Percentiles rank a stretch among this genome's conserved stretches.
These are phyloP conservation scores for Rubroboletus satanas DNA, from an alignment of 768 basidiomycete genomes.

Conservation along the genomic window DNA sequence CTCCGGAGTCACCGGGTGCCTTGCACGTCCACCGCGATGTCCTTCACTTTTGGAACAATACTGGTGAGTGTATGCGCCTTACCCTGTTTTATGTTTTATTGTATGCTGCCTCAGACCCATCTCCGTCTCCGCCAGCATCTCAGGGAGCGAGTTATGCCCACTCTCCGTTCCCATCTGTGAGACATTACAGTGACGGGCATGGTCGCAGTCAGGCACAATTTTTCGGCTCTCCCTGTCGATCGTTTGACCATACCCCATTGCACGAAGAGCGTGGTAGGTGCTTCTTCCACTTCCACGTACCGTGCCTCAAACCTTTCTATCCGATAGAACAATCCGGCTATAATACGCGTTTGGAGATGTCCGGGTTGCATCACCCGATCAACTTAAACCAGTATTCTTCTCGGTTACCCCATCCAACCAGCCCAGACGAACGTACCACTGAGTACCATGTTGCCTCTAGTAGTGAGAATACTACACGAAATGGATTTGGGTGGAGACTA, in stretches of 20 bases:
- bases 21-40: constrained; percentile 2
- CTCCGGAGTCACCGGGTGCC: constrained; percentile 3
- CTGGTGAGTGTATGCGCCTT: constrained; percentile 28
- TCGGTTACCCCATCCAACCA: neutral
- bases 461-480: constrained; percentile 27
- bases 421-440: neutral
- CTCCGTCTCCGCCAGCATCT: constrained; percentile 35
- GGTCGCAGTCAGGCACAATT: neutral
- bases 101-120: constrained; percentile 33
- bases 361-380: neutral
- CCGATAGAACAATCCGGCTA: constrained; percentile 4
- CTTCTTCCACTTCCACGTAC: neutral
- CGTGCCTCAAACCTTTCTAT: neutral
- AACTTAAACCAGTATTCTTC: neutral
- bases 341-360: neutral
- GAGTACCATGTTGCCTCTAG: neutral
- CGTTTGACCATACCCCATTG: neutral
- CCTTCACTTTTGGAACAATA: constrained; percentile 6
- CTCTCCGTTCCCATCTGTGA: constrained; percentile 1
- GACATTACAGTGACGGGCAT: neutral
- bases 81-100: neutral
- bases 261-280: constrained; percentile 1
- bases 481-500: constrained; percentile 47
- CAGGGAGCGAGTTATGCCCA: constrained; percentile 2
- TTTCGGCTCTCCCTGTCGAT: neutral